Conservation (phyloP, 2,329 filamentous ascomycete species). For the Colletotrichum camelliae region DNA sequence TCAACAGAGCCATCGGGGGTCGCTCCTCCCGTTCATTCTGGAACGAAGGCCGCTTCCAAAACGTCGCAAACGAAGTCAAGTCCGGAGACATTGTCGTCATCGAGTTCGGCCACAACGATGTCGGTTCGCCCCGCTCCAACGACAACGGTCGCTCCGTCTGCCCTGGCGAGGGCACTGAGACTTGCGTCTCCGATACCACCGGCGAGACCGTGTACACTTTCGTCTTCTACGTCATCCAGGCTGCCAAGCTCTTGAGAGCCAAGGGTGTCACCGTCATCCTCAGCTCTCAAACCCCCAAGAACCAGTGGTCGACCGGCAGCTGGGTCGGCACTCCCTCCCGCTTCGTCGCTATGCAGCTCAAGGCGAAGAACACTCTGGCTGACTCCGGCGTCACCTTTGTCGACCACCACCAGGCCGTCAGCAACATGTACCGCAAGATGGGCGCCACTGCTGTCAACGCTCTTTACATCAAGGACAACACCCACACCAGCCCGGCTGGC, state of each 20-base stretch:
- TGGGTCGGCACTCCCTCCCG: constrained; percentile 53
- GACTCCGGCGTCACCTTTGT: constrained; percentile 55
- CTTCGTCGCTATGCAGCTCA: constrained; percentile 58
- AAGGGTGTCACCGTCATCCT: constrained; percentile 68
- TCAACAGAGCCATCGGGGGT: constrained; percentile 71
- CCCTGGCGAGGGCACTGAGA: constrained; percentile 57
- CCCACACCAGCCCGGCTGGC: constrained; percentile 62
- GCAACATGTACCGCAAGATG: constrained; percentile 55
- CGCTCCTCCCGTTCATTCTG: constrained; percentile 71
- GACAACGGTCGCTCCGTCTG: constrained; percentile 71
- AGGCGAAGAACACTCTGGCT: constrained; percentile 33
- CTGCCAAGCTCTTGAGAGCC: constrained; percentile 54
- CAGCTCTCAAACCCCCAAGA: constrained; percentile 60
- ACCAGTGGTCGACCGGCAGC: constrained; percentile 63
- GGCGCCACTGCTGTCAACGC: constrained; percentile 55
- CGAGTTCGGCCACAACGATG: constrained; percentile 77
- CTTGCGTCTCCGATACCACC: constrained; percentile 54
- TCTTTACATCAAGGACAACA: constrained; percentile 66
- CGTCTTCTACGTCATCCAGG: constrained; percentile 63
- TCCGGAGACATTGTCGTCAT: constrained; percentile 71
- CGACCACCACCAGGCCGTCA: constrained; percentile 63
- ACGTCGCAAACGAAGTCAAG: constrained; percentile 57
- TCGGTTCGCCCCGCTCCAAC: constrained; percentile 56
- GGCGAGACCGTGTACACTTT: constrained; percentile 65
- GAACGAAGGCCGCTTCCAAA: constrained; percentile 69